phyloP scores from a whole-genome alignment of 176 grass and related monocot genomes.

The Guadua angustifolia region DNA sequence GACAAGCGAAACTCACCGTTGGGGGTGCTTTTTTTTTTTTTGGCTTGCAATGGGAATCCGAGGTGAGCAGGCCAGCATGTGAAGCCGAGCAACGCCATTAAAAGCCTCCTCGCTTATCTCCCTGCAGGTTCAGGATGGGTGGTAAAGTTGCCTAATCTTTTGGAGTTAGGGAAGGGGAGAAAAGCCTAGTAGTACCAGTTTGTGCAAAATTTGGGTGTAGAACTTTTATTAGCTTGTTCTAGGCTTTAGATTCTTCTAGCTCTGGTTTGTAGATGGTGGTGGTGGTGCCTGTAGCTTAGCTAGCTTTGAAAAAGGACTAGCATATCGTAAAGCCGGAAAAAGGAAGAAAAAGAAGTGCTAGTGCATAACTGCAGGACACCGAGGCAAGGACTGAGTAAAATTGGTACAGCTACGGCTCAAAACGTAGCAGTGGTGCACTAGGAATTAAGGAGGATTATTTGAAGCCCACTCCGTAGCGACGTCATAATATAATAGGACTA shows the following conservation, averaged over 20 bases:
- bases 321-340: background rate
- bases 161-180: background rate
- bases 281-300: too few relatives aligned
- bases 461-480: too few relatives aligned
- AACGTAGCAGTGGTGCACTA: background rate
- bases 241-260: background rate
- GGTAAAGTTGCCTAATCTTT: background rate
- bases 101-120: background rate
- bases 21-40: too few relatives aligned
- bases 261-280: background rate
- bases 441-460: too few relatives aligned
- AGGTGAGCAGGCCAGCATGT: constrained; percentile 28
- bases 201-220: too few relatives aligned
- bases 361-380: background rate
- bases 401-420: background rate
- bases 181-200: background rate
- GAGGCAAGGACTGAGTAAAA: background rate
- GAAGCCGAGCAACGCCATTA: constrained; percentile 24
- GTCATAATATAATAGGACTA: fast-evolving
- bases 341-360: background rate
- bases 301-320: background rate
- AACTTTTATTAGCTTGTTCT: background rate
- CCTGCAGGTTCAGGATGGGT: background rate
- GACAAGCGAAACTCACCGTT: background rate
- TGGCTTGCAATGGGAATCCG: constrained; percentile 33